Evolutionary conservation across 2,329 filamentous ascomycete genomes (phyloP).

Genomic region (Penicillium decumbens): DNA sequence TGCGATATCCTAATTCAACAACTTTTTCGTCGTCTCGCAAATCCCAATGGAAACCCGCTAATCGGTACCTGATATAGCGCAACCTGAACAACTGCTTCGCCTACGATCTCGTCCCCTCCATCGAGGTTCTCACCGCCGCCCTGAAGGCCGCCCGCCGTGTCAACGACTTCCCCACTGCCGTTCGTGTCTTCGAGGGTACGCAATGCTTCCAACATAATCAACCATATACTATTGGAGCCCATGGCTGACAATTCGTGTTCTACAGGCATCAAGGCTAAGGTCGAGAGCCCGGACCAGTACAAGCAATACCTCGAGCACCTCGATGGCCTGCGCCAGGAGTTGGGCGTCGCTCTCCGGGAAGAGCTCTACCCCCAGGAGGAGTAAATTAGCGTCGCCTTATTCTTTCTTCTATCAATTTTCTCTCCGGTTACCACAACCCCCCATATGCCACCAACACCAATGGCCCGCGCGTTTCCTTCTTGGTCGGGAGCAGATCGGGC

Average conservation of each 20-base stretch:
- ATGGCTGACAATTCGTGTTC: slow-evolving; percentile 3
- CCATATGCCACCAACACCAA: slow-evolving; percentile 11
- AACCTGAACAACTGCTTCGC: slow-evolving; percentile 99
- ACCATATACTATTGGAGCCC: neutral
- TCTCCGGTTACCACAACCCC: slow-evolving; percentile 17
- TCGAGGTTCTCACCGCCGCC: slow-evolving; percentile 83
- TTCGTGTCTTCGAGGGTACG: slow-evolving; percentile 95
- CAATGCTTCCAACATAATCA: slow-evolving; percentile 25
- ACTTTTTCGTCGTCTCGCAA: neutral
- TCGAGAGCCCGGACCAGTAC: slow-evolving; percentile 97
- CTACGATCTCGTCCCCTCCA: slow-evolving; percentile 97
- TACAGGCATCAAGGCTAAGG: slow-evolving; percentile 95
- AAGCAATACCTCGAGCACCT: slow-evolving; percentile 92
- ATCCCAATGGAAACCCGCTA: slow-evolving; percentile 8
- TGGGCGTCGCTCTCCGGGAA: slow-evolving; percentile 88
- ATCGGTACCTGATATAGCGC: slow-evolving; percentile 50
- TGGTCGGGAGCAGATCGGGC: slow-evolving; percentile 22
- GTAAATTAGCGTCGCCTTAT: slow-evolving; percentile 30
- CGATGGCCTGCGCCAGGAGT: slow-evolving; percentile 85
- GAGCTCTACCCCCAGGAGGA: slow-evolving; percentile 69
- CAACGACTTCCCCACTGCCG: slow-evolving; percentile 97
- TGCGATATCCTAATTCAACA: slow-evolving; percentile 13
- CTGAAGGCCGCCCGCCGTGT: slow-evolving; percentile 91
- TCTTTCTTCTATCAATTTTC: slow-evolving; percentile 22
- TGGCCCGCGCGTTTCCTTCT: slow-evolving; percentile 10